phyloP scores from a whole-genome alignment of 768 basidiomycete species.

The Botryobasidium botryosum region DNA sequence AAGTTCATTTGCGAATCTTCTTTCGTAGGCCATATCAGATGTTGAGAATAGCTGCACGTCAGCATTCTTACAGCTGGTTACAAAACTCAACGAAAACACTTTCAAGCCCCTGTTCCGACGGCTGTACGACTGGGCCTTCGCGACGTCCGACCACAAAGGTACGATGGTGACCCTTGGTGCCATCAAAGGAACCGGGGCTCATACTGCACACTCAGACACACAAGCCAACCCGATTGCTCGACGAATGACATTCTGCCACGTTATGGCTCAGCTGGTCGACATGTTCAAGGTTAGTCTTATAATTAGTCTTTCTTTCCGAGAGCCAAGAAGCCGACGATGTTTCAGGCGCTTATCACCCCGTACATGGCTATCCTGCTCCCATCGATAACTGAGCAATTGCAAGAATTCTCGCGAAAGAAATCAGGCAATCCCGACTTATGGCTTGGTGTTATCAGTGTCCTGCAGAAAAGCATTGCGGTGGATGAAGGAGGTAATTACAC shows the following conservation, averaged over 20 bases:
- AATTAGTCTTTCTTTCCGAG: neutral
- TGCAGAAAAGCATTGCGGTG: slow-evolving; percentile 50
- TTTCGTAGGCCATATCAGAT: slow-evolving; percentile 20
- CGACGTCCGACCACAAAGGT: slow-evolving; percentile 19
- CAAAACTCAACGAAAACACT: slow-evolving; percentile 80
- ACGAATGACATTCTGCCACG: slow-evolving; percentile 54
- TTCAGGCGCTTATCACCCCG: slow-evolving; percentile 70
- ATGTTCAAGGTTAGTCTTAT: slow-evolving; percentile 63
- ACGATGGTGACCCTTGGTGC: neutral
- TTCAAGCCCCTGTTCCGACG: slow-evolving; percentile 87
- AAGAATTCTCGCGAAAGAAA: slow-evolving; percentile 26
- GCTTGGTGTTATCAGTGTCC: slow-evolving; percentile 38
- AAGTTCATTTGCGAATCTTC: neutral
- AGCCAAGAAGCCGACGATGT: neutral
- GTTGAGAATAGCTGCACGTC: slow-evolving; percentile 30
- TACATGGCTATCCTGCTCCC: slow-evolving; percentile 69
- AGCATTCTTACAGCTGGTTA: slow-evolving; percentile 76
- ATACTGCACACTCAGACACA: neutral
- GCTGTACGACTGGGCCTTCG: slow-evolving; percentile 90
- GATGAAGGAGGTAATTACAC: slow-evolving; percentile 61
- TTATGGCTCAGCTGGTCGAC: slow-evolving; percentile 57
- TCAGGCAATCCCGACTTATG: slow-evolving; percentile 33
- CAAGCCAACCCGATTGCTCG: slow-evolving; percentile 22
- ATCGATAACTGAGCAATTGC: slow-evolving; percentile 46
- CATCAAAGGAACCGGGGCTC: slow-evolving; percentile 3